Conservation (phyloP, 768 basidiomycete species). For the Amanita exitialis region DNA sequence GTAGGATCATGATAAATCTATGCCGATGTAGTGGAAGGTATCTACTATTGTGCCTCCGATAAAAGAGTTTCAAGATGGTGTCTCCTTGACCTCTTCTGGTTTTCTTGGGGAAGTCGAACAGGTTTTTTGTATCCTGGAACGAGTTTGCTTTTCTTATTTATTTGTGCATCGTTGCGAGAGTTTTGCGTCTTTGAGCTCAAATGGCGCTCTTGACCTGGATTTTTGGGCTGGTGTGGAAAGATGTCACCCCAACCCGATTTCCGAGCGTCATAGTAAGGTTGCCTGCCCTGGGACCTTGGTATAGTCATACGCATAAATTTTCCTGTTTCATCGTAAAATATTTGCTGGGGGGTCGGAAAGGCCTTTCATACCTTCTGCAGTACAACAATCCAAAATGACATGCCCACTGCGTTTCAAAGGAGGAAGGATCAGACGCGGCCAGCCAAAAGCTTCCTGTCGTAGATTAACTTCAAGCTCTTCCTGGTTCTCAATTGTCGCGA, state of each 20-base stretch:
- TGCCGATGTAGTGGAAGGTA: neutral
- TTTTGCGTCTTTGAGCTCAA: slow-evolving; percentile 19
- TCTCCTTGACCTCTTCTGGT: neutral
- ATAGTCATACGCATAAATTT: slow-evolving; percentile 88
- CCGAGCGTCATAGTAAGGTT: slow-evolving; percentile 88
- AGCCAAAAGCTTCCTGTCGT: slow-evolving; percentile 67
- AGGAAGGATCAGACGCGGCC: slow-evolving; percentile 90
- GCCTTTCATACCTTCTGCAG: slow-evolving; percentile 76
- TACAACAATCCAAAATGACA: slow-evolving; percentile 85
- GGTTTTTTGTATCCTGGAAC: neutral
- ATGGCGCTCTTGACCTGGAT: slow-evolving; percentile 55
- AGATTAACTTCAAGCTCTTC: slow-evolving; percentile 42
- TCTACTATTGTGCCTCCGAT: neutral
- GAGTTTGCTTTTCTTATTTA: neutral
- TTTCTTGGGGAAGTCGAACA: neutral
- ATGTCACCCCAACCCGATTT: slow-evolving; percentile 93
- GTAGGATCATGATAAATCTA: neutral
- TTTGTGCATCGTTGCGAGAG: no score
- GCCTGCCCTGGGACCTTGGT: slow-evolving; percentile 92
- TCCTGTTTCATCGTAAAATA: slow-evolving; percentile 35
- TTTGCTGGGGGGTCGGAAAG: slow-evolving; percentile 8
- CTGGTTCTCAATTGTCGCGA: slow-evolving; percentile 8
- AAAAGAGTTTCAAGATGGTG: neutral
- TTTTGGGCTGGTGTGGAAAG: slow-evolving; percentile 87
- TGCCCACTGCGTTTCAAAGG: slow-evolving; percentile 90